phyloP scores from a whole-genome alignment of 345 rosid species.

The Eucalyptus curtisii region DNA sequence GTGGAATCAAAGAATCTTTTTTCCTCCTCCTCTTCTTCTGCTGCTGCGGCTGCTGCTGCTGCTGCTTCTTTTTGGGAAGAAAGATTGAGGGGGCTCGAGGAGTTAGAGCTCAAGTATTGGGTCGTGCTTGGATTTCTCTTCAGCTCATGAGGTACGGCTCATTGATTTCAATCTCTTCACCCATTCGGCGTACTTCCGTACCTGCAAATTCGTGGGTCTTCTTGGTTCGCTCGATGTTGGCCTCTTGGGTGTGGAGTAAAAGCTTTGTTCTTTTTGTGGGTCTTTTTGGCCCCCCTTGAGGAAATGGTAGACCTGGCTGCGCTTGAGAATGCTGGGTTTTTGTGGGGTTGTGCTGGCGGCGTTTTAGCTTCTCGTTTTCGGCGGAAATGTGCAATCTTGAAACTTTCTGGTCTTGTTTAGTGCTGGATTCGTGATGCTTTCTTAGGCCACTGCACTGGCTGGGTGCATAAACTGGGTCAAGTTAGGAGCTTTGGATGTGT shows the following conservation, averaged over 20 bases:
- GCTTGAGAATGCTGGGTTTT: background rate
- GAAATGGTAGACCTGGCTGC: background rate
- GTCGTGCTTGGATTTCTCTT: background rate
- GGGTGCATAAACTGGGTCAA: background rate
- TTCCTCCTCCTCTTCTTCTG: background rate
- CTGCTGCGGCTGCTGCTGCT: background rate
- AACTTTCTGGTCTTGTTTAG: background rate
- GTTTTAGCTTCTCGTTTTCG: background rate
- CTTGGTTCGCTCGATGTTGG: background rate
- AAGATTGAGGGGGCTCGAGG: background rate
- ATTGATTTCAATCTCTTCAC: background rate
- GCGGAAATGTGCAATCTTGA: background rate
- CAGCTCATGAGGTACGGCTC: background rate
- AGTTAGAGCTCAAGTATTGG: background rate
- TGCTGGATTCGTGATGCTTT: background rate
- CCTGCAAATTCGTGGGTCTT: background rate
- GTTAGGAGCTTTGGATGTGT: background rate
- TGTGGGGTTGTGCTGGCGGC: background rate
- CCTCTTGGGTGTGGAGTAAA: background rate
- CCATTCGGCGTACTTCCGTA: background rate
- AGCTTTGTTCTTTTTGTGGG: background rate
- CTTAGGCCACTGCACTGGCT: background rate
- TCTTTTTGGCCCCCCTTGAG: background rate
- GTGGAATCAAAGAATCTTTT: slow-evolving; percentile 61
- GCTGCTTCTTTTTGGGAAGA: background rate